phyloP scores from a whole-genome alignment of 164 flowering plant genomes.

The Magnolia sinica region DNA sequence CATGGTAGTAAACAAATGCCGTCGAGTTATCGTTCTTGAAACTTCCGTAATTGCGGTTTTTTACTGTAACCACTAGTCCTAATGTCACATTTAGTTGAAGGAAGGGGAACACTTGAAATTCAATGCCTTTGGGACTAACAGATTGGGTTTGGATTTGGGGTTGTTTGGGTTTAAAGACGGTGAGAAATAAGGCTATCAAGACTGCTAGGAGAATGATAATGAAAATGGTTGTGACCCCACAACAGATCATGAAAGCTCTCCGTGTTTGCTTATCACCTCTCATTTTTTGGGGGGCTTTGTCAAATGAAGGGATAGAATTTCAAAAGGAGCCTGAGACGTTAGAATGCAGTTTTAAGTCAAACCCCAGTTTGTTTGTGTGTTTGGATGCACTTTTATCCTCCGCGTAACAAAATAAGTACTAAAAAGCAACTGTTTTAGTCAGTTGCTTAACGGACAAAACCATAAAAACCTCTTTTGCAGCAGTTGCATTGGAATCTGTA shows the following conservation, averaged over 20 bases:
- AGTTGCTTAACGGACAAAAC: too few relatives aligned
- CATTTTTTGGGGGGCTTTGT: not conserved
- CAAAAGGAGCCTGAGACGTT: too few relatives aligned
- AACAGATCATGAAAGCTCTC: slow-evolving; percentile 17
- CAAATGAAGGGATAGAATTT: too few relatives aligned
- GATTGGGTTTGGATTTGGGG: slow-evolving; percentile 27
- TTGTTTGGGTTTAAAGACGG: slow-evolving; percentile 35
- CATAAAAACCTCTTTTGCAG: too few relatives aligned
- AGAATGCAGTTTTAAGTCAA: too few relatives aligned
- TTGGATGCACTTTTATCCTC: too few relatives aligned
- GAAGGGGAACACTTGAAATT: slow-evolving; percentile 14
- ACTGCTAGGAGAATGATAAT: slow-evolving; percentile 17
- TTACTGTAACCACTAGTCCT: slow-evolving; percentile 20
- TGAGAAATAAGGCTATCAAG: slow-evolving; percentile 24
- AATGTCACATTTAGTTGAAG: slow-evolving; percentile 27
- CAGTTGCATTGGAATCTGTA: too few relatives aligned
- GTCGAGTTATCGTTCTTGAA: slow-evolving; percentile 28
- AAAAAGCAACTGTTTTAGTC: too few relatives aligned
- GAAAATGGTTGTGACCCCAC: slow-evolving; percentile 20
- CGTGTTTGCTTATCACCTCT: not conserved
- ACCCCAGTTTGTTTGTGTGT: too few relatives aligned
- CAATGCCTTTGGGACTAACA: slow-evolving; percentile 14
- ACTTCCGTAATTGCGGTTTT: slow-evolving; percentile 41
- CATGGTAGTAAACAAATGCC: slow-evolving; percentile 28
- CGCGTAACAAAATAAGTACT: too few relatives aligned